Base-by-base conservation (phyloP, 202 grass and related monocot species). In the Zizania palustris region DNA sequence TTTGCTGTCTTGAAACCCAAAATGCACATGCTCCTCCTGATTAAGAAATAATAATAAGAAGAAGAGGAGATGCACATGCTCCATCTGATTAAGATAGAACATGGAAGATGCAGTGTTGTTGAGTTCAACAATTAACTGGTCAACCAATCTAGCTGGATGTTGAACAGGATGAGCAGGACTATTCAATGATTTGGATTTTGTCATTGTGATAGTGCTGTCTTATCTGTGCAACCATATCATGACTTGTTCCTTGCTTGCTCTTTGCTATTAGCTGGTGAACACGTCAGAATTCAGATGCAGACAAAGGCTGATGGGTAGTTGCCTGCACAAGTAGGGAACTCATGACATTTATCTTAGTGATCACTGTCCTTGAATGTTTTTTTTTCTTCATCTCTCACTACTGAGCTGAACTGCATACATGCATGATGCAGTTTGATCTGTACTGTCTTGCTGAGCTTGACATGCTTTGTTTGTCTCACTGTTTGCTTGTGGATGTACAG, bases 401-500 rank as follows among this genome's bases (percentile, higher is more conserved):
- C 46, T 69, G 35, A 45, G 35, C 38, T 61, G 20, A 39, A 78
- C n/a, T 65, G 0, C 11, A 7, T 34, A 0, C 11, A 7, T 34
- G 4, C 11, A 63, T 51, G 54, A 35, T 63, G 57, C 38, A 63
- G 76, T 83, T 44, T 53, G n/a, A 48, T 59, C 6, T 64, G 15
- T 73, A n/a, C 36, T 63, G 3, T 40, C 70, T 34, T 54, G 50
- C 73, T 67, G 61, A 58, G 42, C 55, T 85, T 60, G 13, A 18
- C 33, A 10, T 34, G 59, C 6, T 45, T 28, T 37, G 36, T 35
- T 48, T 67, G 41, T 45, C 6, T 62, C 33, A 15, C 0, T 68
- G 3, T 57, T n/a, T 55, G 28, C 35, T 0, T 64, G 54, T 82
- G 74, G 86, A 78, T 89, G 74, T 64, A 45, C 62, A 97, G 95